A percentile compares a stretch with the other conserved stretches of the same genome.
Conservation (phyloP, 2,329 filamentous ascomycete species). For the Elsinoe necatrix region DNA sequence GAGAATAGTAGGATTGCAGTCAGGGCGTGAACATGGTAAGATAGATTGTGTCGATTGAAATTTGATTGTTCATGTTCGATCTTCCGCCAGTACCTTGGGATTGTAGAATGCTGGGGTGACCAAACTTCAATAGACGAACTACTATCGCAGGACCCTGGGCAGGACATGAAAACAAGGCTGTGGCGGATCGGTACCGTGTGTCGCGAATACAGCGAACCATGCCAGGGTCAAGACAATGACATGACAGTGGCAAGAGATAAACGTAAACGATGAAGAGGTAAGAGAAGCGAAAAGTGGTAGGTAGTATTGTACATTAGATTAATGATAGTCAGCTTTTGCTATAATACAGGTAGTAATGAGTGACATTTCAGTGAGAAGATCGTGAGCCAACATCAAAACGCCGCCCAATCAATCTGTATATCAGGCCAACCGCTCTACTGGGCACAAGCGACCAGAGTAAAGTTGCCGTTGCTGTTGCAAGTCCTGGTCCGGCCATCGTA, state of each 20-base stretch:
- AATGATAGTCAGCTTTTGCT: not conserved
- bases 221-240: not conserved
- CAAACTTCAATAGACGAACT: too few relatives aligned
- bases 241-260: not conserved
- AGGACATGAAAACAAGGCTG: not conserved
- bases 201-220: not conserved
- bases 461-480: conserved; percentile 10
- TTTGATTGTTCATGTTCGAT: too few relatives aligned
- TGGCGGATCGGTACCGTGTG: not conserved
- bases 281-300: not conserved
- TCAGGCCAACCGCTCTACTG: not conserved
- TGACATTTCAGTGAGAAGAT: not conserved
- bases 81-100: too few relatives aligned
- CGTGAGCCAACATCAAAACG: not conserved
- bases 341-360: not conserved
- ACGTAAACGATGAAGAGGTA: not conserved
- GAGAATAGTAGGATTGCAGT: too few relatives aligned
- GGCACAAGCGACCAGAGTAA: conserved; percentile 15
- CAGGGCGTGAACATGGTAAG: too few relatives aligned
- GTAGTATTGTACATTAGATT: conserved; percentile 5
- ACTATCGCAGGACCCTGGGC: too few relatives aligned
- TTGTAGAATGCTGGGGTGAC: too few relatives aligned
- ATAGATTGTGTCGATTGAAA: too few relatives aligned
- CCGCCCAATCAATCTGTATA: not conserved
- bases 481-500: conserved; percentile 16